Base-by-base conservation (phyloP, 2,329 filamentous ascomycete genomes). In the Aureobasidium vineae region DNA sequence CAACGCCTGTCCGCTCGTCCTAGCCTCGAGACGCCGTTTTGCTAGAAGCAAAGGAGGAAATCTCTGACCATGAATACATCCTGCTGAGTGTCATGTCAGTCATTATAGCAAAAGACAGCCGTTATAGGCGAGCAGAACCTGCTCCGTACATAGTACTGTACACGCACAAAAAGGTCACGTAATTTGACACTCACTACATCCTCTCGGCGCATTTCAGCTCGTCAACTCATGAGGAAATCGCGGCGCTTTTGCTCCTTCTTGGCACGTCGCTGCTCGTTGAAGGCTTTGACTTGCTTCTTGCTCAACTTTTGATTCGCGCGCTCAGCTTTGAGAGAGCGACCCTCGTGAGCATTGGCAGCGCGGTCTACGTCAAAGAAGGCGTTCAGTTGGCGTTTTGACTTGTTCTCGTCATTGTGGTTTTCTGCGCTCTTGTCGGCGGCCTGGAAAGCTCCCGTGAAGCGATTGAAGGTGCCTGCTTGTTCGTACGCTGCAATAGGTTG, bases 321-420 rank as follows among this genome's bases (percentile, higher is more conserved):
- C 81, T 99, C 95, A 1, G 92, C 95, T 79, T 94, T 96, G 67
- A 99, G 81, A 74, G 93, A 97, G 67, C 89, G 86, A 1, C 95
- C 95, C 72, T 97, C 89, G 74, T 99, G 93, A 67, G 86, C 86
- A 75, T 96, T 97, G 5, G 93, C 94, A 3, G 92, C 93, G 5
- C 92, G 91, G 77, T 98, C 93, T 50, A 97, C 93, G 75, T 99
- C 94, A 77, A 98, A 99, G 79, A 89, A 98, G 47, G 92, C 91
- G 74, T 91, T 90, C 90, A 98, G 90, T 80, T 98, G 95, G 52
- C 95, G 84, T 61, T 83, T 84, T 68, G 89, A 89, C 82, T 97
- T 97, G 74, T 91, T 90, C 75, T 96, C 92, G 73, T 97, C 92
- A 71, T 87, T 90, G 80, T 93, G 90, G 61, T 88, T 86, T 63